These are phyloP conservation scores for Cymodocea nodosa DNA, from an alignment of 116 monocot genomes.

Conservation along the genomic window DNA sequence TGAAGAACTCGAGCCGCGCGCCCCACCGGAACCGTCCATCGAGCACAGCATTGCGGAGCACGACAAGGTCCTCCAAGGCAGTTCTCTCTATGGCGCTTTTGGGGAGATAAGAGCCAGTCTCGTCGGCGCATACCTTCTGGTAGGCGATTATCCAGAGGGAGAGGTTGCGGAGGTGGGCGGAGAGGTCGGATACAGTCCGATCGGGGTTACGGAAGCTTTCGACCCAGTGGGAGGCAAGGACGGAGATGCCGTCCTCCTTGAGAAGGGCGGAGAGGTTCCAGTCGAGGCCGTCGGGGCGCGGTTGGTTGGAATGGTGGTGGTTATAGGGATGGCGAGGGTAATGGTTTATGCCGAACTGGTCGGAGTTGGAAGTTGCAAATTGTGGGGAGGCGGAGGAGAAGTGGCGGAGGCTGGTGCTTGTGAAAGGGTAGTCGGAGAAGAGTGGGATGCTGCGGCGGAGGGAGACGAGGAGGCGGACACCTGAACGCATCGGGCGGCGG, in stretches of 20 bases:
- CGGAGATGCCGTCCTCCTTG: constrained; percentile 50
- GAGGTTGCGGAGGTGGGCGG: constrained; percentile 44
- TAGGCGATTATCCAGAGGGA: constrained; percentile 89
- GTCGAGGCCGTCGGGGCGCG: no score
- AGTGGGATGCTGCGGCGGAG: not conserved
- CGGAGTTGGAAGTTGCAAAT: no score
- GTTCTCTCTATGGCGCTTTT: constrained; percentile 31
- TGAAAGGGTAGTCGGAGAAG: no score
- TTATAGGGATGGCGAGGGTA: no score
- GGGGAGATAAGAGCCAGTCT: constrained; percentile 76
- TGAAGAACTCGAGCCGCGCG: constrained; percentile 48
- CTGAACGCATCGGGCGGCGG: not conserved
- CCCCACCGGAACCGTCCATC: constrained; percentile 91
- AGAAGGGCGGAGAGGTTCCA: constrained; percentile 6
- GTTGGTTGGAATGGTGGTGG: no score
- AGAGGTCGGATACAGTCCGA: constrained; percentile 30
- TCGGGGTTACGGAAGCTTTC: constrained; percentile 50
- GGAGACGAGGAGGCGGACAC: not conserved
- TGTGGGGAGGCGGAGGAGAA: no score
- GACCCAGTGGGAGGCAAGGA: constrained; percentile 67
- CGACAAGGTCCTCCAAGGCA: constrained; percentile 53
- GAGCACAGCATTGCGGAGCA: constrained; percentile 88
- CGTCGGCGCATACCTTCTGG: constrained; percentile 88
- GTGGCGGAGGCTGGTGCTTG: not conserved
- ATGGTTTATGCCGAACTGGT: no score